A percentile compares a stretch with the other conserved stretches of the same genome.
phyloP scores from a whole-genome alignment of 345 rosid species.

The Linum lewisii region DNA sequence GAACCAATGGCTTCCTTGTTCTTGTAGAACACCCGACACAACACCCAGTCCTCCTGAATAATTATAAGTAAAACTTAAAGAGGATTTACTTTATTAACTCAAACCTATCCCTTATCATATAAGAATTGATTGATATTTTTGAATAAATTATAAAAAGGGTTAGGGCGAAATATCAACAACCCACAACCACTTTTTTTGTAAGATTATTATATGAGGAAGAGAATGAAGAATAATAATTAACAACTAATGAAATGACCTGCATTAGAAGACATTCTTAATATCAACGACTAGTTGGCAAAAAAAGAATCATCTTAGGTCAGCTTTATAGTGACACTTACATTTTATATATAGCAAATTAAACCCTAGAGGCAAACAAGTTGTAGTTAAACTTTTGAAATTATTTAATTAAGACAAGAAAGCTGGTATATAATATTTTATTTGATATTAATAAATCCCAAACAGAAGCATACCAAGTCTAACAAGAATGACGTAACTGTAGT shows the following conservation, averaged over 20 bases:
- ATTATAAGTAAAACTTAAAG: background rate
- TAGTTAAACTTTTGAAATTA: no score
- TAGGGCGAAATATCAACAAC: no score
- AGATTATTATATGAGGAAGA: background rate
- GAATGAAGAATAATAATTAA: background rate
- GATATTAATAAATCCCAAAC: no score
- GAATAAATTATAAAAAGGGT: no score
- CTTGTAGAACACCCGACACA: constrained; percentile 66
- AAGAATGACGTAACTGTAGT: no score
- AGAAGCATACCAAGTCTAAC: no score
- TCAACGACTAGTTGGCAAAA: background rate
- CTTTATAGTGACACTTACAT: background rate
- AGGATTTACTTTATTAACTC: no score
- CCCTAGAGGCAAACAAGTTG: background rate
- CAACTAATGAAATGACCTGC: background rate
- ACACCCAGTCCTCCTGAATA: constrained; percentile 75
- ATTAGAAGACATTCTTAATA: background rate
- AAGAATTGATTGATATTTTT: no score
- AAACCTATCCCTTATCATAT: no score
- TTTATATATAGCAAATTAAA: background rate
- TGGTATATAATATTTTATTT: no score
- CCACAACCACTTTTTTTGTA: no score
- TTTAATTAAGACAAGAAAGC: no score
- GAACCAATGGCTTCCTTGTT: constrained; percentile 25
- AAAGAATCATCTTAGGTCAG: background rate